phyloP scores from a whole-genome alignment of 306 rosid genomes.

The Prunus mongolica region DNA sequence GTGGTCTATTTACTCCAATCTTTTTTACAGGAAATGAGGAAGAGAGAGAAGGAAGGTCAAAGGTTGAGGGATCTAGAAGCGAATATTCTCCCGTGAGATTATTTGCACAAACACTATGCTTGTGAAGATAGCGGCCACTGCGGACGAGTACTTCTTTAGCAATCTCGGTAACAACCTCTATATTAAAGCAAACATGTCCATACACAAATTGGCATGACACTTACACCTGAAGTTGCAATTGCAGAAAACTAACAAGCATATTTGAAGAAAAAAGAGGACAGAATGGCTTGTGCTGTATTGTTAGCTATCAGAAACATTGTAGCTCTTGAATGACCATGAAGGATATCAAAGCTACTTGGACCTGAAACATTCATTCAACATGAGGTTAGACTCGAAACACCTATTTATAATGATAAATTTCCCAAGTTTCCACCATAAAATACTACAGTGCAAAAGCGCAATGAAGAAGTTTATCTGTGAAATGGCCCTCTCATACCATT shows the following conservation, averaged over 20 bases:
- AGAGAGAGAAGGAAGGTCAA: no score
- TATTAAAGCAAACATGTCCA: not conserved
- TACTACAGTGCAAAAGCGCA: not conserved
- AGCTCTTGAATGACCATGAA: conserved; percentile 96
- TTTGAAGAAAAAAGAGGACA: conserved; percentile 97
- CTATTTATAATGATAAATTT: not conserved
- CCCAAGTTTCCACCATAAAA: not conserved
- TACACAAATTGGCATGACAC: conserved; percentile 1
- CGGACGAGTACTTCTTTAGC: conserved; percentile 92
- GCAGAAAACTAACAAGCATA: conserved; percentile 65
- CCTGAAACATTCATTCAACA: conserved; percentile 50
- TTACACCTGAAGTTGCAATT: not conserved
- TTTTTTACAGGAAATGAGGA: no score
- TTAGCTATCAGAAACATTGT: conserved; percentile 87
- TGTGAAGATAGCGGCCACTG: conserved; percentile 95
- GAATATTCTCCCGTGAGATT: no score
- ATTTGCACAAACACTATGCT: conserved; percentile 39
- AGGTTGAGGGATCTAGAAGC: no score
- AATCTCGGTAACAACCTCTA: not conserved
- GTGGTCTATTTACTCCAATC: no score
- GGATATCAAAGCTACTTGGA: conserved; percentile 83
- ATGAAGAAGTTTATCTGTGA: not conserved
- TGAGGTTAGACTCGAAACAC: conserved; percentile 5
- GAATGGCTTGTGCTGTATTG: conserved; percentile 96
- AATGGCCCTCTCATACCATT: not conserved